Percentiles rank a stretch among this genome's conserved stretches.
phyloP scores from a whole-genome alignment of 192 early-diverging fungal genomes.

The Coemansia sp. region DNA sequence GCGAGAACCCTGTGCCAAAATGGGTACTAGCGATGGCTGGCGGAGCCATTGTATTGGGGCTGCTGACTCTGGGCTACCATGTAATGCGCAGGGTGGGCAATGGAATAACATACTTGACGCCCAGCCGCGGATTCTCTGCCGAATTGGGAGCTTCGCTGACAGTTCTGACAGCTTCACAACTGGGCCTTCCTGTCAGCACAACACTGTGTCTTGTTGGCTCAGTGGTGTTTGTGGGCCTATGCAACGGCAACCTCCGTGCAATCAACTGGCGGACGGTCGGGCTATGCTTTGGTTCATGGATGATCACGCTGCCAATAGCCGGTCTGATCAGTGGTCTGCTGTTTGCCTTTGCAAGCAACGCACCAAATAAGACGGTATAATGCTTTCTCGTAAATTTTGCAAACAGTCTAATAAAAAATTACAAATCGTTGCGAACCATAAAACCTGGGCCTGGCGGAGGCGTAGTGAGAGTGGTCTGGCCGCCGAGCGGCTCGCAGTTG shows the following conservation, averaged over 20 bases:
- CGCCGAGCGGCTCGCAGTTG: slow-evolving; percentile 83
- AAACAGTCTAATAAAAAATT: slow-evolving; percentile 33
- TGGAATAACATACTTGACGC: slow-evolving; percentile 80
- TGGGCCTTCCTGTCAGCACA: slow-evolving; percentile 78
- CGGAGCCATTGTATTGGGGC: slow-evolving; percentile 72
- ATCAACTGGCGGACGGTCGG: slow-evolving; percentile 75
- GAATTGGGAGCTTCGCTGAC: slow-evolving; percentile 75
- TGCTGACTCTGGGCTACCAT: slow-evolving; percentile 72
- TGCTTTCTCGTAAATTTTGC: neutral
- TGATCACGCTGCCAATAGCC: slow-evolving; percentile 72
- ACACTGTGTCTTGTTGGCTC: slow-evolving; percentile 84
- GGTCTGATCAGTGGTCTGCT: slow-evolving; percentile 65
- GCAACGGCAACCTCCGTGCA: slow-evolving; percentile 63
- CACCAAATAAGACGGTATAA: slow-evolving; percentile 47
- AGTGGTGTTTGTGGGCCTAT: slow-evolving; percentile 71
- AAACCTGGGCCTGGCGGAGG: slow-evolving; percentile 94
- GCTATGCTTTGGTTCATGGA: slow-evolving; percentile 69
- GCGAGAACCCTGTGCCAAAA: slow-evolving; percentile 63
- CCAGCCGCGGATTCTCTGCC: slow-evolving; percentile 76
- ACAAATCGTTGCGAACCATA: slow-evolving; percentile 76
- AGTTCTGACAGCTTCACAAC: slow-evolving; percentile 76
- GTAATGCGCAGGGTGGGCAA: slow-evolving; percentile 80
- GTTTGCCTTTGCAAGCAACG: slow-evolving; percentile 63
- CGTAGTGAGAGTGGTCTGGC: slow-evolving; percentile 78
- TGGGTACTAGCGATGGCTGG: slow-evolving; percentile 78